Percentiles rank a stretch among this genome's conserved stretches.
Evolutionary conservation across 2,329 filamentous ascomycete species (phyloP).

Genomic region (Aureobasidium musti): DNA sequence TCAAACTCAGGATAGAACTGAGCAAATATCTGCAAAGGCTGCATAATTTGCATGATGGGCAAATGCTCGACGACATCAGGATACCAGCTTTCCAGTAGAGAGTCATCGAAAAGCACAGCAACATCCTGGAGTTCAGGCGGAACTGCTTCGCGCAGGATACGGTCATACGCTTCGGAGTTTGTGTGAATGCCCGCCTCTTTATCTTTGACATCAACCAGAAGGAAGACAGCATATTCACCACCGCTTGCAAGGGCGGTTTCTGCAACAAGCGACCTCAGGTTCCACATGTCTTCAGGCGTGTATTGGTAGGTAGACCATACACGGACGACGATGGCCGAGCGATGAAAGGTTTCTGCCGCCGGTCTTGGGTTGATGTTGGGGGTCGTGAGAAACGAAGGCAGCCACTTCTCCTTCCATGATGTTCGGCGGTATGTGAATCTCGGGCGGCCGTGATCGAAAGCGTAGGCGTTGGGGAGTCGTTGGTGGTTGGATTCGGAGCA

Average conservation of each 20-base stretch:
- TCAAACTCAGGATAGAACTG: slow-evolving; percentile 75
- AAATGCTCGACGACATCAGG: slow-evolving; percentile 47
- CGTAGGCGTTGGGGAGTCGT: slow-evolving; percentile 50
- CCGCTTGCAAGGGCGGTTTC: slow-evolving; percentile 47
- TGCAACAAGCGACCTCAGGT: slow-evolving; percentile 48
- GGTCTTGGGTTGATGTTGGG: slow-evolving; percentile 13
- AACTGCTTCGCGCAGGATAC: slow-evolving; percentile 61
- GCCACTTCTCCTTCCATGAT: slow-evolving; percentile 22
- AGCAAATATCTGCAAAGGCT: slow-evolving; percentile 69
- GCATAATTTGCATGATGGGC: slow-evolving; percentile 61
- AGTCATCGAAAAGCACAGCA: slow-evolving; percentile 70
- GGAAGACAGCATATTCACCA: slow-evolving; percentile 48
- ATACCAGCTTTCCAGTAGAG: slow-evolving; percentile 50
- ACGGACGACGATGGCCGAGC: slow-evolving; percentile 45
- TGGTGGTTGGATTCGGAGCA: slow-evolving; percentile 65
- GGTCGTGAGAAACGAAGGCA: slow-evolving; percentile 11
- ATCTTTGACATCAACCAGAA: slow-evolving; percentile 54
- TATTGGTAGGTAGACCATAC: slow-evolving; percentile 49
- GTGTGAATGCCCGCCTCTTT: slow-evolving; percentile 58
- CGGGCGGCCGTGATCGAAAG: slow-evolving; percentile 39
- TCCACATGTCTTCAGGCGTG: slow-evolving; percentile 47
- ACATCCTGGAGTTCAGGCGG: slow-evolving; percentile 69
- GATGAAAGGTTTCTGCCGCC: slow-evolving; percentile 18
- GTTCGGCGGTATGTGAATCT: slow-evolving; percentile 38
- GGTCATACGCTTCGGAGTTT: slow-evolving; percentile 58